phyloP scores from a whole-genome alignment of 2,329 filamentous ascomycete species.

The Elsinoe ampelina region DNA sequence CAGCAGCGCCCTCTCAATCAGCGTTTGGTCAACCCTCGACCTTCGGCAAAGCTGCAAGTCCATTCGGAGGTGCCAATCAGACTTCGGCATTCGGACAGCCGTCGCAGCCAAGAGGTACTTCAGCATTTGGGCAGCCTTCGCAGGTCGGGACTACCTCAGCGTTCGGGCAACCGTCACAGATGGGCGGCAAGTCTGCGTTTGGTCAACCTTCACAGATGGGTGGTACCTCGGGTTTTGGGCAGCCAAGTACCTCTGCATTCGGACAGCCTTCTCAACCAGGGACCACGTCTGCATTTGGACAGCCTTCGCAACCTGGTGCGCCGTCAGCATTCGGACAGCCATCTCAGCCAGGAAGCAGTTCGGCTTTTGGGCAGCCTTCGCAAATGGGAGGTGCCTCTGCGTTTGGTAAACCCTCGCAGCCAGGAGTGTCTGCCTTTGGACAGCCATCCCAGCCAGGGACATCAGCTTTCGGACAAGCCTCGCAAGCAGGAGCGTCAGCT shows the following conservation, averaged over 20 bases:
- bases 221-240: slow-evolving; percentile 12
- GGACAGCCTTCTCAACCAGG: slow-evolving; percentile 15
- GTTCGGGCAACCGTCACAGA: slow-evolving; percentile 16
- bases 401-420: not conserved
- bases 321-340: slow-evolving; percentile 16
- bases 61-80: slow-evolving; percentile 7
- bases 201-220: slow-evolving; percentile 16
- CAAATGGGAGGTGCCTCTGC: slow-evolving; percentile 8
- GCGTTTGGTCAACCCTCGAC: slow-evolving; percentile 13
- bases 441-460: not conserved
- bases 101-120: not conserved
- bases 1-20: slow-evolving; percentile 3
- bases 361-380: slow-evolving; percentile 17
- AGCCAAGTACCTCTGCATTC: slow-evolving; percentile 14
- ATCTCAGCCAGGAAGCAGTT: slow-evolving; percentile 4
- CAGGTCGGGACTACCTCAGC: not conserved
- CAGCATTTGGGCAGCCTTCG: slow-evolving; percentile 5
- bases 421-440: not conserved
- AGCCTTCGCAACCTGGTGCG: slow-evolving; percentile 15
- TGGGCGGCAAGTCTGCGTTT: slow-evolving; percentile 13
- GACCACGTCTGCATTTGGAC: slow-evolving; percentile 16
- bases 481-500: slow-evolving; percentile 7
- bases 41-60: slow-evolving; percentile 13
- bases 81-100: slow-evolving; percentile 8
- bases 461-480: slow-evolving; percentile 16